A percentile compares a stretch with the other conserved stretches of the same genome.
Evolutionary conservation across 352 stramenopile species (phyloP).

Genomic region (Phytophthora capsici): DNA sequence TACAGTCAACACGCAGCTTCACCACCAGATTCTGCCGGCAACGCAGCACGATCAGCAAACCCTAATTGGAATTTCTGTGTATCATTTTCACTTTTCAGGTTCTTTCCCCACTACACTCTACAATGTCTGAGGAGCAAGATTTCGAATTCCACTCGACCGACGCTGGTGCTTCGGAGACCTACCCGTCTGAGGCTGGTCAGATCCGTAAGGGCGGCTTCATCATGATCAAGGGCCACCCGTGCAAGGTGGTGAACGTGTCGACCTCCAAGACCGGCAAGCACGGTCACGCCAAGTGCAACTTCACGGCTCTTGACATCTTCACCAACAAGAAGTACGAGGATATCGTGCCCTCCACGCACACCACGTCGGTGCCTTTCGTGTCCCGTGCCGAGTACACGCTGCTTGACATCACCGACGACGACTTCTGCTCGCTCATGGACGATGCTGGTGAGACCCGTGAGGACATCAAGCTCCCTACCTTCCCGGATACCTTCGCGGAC

Average conservation of each 20-base stretch:
- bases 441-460: slow-evolving; percentile 97
- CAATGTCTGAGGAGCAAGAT: slow-evolving; percentile 75
- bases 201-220: slow-evolving; percentile 99
- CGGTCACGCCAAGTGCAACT: slow-evolving; percentile 99
- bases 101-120: slow-evolving; percentile 26
- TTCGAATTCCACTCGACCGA: slow-evolving; percentile 95
- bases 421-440: slow-evolving; percentile 98
- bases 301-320: slow-evolving; percentile 99
- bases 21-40: slow-evolving; percentile 2
- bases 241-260: slow-evolving; percentile 98
- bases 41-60: background rate
- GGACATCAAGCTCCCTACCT: slow-evolving; percentile 97
- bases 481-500: slow-evolving; percentile 95
- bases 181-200: slow-evolving; percentile 98
- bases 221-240: slow-evolving; percentile 99
- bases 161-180: slow-evolving; percentile 97
- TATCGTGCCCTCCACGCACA: slow-evolving; percentile 99
- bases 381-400: slow-evolving; percentile 97
- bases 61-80: background rate
- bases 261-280: slow-evolving; percentile 99
- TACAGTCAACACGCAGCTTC: background rate
- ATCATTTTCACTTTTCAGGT: slow-evolving; percentile 5
- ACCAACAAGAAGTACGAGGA: slow-evolving; percentile 99
- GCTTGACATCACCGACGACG: slow-evolving; percentile 98
- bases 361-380: slow-evolving; percentile 98